Evolutionary conservation across 129 eudicot species (phyloP), one percentile per base, ranked within the genome.

Genomic region (Arctium lappa): DNA sequence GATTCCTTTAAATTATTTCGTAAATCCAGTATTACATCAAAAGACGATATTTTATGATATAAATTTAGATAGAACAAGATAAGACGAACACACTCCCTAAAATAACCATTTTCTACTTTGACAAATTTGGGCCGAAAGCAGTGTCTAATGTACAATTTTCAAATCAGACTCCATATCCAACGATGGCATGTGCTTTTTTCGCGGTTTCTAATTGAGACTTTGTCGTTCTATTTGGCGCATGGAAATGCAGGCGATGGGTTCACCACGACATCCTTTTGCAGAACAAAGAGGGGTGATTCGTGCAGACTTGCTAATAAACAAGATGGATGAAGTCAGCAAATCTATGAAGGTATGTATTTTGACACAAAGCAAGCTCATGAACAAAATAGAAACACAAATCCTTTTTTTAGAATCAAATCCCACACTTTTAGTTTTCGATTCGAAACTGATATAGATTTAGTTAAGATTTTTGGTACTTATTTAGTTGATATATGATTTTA

Each of bases 261-360:
- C 91, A 10, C 86, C 91, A 33, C 75, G 66, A 81, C 80, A 72
- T 73, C 53, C 86, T 72, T 75, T 79, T 69, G 69, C 56, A 72
- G 93, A 92, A 73, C 83, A 85, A 79, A 89, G 91, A 85, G 87
- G 86, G 33, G 60, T 72, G 39, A 72, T 71, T 12, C 85, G 86
- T 68, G 34, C 90, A 29, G 98, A 93, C 69, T 56, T 88, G 46
- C 77, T 93, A 77, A 86, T 93, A 72, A 79, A 88, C 83, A 91
- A 89, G 84, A 87, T 93, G 39, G 98, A 91, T 12, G 91, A 93
- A 84, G 89, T 93, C 42, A 85, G 80, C 42, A 86, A 85, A 87
- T 91, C 96, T 22, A 63, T 89, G 34, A 89, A 93, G 98, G 98
- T 91, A 74, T 50, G 65, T 7, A 8, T 37, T 27, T 56, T 46